These are phyloP conservation scores for Meripilus lineatus DNA, from an alignment of 1,284 basidiomycete genomes.

Conservation along the genomic window DNA sequence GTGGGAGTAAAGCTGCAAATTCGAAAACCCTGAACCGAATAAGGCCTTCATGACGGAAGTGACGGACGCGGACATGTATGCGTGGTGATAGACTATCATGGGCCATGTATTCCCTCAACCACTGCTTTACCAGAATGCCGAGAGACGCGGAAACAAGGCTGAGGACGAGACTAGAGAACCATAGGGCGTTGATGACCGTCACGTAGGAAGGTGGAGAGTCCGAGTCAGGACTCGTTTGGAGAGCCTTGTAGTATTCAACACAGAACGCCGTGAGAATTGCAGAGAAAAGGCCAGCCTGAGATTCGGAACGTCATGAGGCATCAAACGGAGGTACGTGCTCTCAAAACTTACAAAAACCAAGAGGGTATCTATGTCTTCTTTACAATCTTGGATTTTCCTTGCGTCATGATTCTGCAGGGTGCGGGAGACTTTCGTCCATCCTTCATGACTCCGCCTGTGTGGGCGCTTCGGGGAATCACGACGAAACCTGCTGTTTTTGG, in stretches of 20 bases:
- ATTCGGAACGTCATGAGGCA: background rate
- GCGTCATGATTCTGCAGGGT: conserved; percentile 4
- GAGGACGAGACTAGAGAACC: conserved; percentile 8
- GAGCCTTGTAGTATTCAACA: background rate
- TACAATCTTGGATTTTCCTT: conserved; percentile 7
- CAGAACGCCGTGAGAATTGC: conserved; percentile 10
- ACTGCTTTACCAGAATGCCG: conserved; percentile 11
- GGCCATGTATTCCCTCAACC: conserved; percentile 7
- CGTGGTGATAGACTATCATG: conserved; percentile 5
- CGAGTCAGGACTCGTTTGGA: background rate
- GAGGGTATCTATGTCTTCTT: conserved; percentile 11
- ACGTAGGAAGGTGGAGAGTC: background rate
- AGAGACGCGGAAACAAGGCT: conserved; percentile 7
- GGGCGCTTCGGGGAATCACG: too few species aligned
- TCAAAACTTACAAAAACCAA: conserved; percentile 8
- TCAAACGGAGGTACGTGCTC: background rate
- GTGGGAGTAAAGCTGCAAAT: conserved; percentile 7
- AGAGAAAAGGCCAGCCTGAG: conserved; percentile 9
- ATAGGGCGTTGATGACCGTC: conserved; percentile 4
- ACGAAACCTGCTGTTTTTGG: too few species aligned
- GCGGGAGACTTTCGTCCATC: conserved; percentile 1
- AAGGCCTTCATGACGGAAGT: conserved; percentile 1
- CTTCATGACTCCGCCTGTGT: background rate
- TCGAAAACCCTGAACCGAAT: conserved; percentile 4
- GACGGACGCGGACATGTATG: conserved; percentile 1